Base-by-base conservation (phyloP, 306 rosid genomes). In the Begonia masoniana region DNA sequence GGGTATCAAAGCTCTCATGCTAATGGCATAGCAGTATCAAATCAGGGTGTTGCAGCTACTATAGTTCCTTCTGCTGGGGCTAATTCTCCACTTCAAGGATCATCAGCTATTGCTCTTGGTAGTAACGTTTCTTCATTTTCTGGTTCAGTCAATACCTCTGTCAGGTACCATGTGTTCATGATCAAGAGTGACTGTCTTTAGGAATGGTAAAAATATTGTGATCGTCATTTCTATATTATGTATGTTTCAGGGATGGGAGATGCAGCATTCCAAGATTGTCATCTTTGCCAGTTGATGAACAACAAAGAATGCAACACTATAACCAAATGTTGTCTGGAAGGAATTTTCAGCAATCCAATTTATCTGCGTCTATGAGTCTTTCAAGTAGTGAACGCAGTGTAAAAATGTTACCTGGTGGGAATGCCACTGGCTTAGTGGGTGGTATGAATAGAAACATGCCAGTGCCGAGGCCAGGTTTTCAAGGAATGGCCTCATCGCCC, bases 341-440 rank as follows among this genome's bases (percentile, higher is more conserved):
- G 74, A 87, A 64, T 68, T 61, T 78, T 70, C 87, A 70, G 67
- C 96, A 87, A 55, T 57, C 95, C 58, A 64, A 69, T 83, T 63
- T 86, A 71, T 62, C 95, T 9, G 61, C 74, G 43, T 76, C 99
- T 66, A 81, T 80, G 39, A 68, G 76, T 68, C 79, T 71, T 72
- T 46, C 93, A 2, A 96, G 96, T 70, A 67, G 71, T 75, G 99
- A 92, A 57, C 96, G 89, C 36, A 86, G 93, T 55, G 96, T 79
- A 43, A 84, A 93, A 21, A 64, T 92, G 71, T 68, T 87, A 56
- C 69, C 96, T 46, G 82, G 93, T 50, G 96, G 82, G 39, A 31
- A 31, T 31, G 39, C 39, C 61, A 62, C 79, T 79, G 95, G 95
- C 62, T 66, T 82, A 79, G 70, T 91, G 81, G 59, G 86, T 64